Evolutionary conservation across 2,329 filamentous ascomycete species (phyloP), one percentile per base, ranked within the genome.

Genomic region (Epichloe gansuensis): DNA sequence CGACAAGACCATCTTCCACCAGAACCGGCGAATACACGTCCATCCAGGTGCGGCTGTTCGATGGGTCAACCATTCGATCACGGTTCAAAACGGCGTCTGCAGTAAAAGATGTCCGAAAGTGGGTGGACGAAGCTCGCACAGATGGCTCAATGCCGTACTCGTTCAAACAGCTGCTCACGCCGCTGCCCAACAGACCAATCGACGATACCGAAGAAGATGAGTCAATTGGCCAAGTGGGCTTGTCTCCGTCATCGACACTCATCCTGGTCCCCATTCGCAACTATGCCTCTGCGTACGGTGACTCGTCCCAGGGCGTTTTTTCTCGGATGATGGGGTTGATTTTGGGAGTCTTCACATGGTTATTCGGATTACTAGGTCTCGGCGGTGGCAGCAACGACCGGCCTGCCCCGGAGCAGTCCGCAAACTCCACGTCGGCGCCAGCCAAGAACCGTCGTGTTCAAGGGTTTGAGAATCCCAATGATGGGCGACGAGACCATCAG

Each of bases 151-250:
- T 74, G 12, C 87, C 89, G 0, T 97, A 89, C 66, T 85, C 77
- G 12, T 90, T 97, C 69, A 89, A 89, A 62, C 81, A 94, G 47
- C 82, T 96, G 38, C 74, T 94, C 2, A 83, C 86, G 0, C 90
- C 90, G 0, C 70, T 81, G 21, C 87, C 89, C 2, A 93, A 84
- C 64, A 81, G 80, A 56, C 80, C 77, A 9, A 82, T 97, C 53
- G 83, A 85, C 36, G 78, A 83, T 4, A 75, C 78, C 0, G 89
- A 96, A 56, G 91, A 96, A 66, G 75, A 74, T 38, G 73, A 82
- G 57, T 74, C 76, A 0, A 74, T 96, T 0, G 70, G 74, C 13
- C 82, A 86, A 5, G 74, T 95, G 7, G 87, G 82, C 1, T 73
- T 95, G 0, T 76, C 81, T 0, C 89, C 90, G 0, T 89, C 82